Percentiles rank a stretch among this genome's conserved stretches.
Conservation (phyloP, 2,329 filamentous ascomycete genomes). For the Trichophyton rubrum region DNA sequence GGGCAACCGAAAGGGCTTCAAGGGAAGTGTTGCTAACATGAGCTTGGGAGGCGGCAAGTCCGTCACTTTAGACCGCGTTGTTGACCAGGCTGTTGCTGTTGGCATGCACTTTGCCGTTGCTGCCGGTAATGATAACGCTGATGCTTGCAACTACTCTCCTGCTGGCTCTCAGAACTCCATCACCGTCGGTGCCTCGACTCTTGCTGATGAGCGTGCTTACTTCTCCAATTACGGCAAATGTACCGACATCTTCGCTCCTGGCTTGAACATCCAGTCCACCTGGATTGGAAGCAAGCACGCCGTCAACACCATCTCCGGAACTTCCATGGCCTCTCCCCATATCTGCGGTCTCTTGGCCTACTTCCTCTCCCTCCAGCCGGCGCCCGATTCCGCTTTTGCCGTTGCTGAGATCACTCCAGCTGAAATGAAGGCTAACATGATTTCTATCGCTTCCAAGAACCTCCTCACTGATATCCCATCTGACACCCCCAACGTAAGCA, state of each 20-base stretch:
- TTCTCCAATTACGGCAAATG: constrained; percentile 99
- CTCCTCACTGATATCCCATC: constrained; percentile 69
- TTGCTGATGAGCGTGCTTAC: constrained; percentile 93
- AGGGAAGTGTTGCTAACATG: constrained; percentile 99
- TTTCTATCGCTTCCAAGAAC: constrained; percentile 67
- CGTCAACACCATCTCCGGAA: constrained; percentile 97
- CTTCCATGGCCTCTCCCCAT: constrained; percentile 97
- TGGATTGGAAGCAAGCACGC: constrained; percentile 97
- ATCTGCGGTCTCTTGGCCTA: constrained; percentile 94
- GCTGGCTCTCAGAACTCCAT: constrained; percentile 83
- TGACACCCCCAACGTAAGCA: constrained; percentile 67
- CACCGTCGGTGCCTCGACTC: constrained; percentile 88
- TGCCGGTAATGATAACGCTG: constrained; percentile 95
- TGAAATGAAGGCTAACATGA: constrained; percentile 82
- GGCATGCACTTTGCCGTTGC: constrained; percentile 97
- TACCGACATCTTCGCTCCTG: constrained; percentile 97
- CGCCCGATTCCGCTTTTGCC: constrained; percentile 79
- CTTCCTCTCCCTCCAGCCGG: constrained; percentile 89
- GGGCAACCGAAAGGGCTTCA: constrained; percentile 90
- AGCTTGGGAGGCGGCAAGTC: constrained; percentile 97
- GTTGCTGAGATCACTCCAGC: constrained; percentile 81
- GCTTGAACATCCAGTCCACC: constrained; percentile 91
- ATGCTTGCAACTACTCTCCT: constrained; percentile 98
- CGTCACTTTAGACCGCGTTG: constrained; percentile 73
- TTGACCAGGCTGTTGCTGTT: constrained; percentile 82